Conservation (phyloP, 2,329 filamentous ascomycete genomes). For the Diaporthe batatas region DNA sequence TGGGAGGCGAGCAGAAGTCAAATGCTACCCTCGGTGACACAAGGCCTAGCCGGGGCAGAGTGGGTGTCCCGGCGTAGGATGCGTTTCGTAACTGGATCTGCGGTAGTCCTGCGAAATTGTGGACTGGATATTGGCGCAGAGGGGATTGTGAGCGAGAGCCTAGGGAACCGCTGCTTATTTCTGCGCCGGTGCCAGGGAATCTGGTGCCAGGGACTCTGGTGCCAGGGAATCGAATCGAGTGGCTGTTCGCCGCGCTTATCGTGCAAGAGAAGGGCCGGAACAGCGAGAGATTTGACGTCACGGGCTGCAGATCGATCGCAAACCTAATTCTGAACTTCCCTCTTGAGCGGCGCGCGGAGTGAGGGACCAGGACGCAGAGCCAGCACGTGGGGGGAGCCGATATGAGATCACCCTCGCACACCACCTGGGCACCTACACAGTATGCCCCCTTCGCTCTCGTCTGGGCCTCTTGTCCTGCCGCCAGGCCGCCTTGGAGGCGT, state of each 20-base stretch:
- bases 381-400: background rate
- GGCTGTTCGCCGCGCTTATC: constrained; percentile 24
- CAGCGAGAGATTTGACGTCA: constrained; percentile 33
- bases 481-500: background rate
- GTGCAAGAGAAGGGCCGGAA: constrained; percentile 21
- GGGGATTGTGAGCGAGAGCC: constrained; percentile 22
- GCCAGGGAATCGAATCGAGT: constrained; percentile 18
- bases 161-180: constrained; percentile 31
- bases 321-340: constrained; percentile 30
- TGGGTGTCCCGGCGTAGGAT: constrained; percentile 28
- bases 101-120: constrained; percentile 34
- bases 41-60: constrained; percentile 33
- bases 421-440: too few species aligned
- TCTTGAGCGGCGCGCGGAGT: background rate
- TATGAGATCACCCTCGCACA: constrained; percentile 13
- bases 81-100: constrained; percentile 37
- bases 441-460: background rate
- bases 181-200: constrained; percentile 16
- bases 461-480: background rate
- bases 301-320: constrained; percentile 35
- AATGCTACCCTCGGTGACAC: constrained; percentile 35
- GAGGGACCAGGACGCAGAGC: background rate
- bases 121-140: constrained; percentile 30
- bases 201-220: too few species aligned
- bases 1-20: constrained; percentile 26